Conservation (phyloP, 2,329 filamentous ascomycete genomes). For the Pyrenophora graminea region DNA sequence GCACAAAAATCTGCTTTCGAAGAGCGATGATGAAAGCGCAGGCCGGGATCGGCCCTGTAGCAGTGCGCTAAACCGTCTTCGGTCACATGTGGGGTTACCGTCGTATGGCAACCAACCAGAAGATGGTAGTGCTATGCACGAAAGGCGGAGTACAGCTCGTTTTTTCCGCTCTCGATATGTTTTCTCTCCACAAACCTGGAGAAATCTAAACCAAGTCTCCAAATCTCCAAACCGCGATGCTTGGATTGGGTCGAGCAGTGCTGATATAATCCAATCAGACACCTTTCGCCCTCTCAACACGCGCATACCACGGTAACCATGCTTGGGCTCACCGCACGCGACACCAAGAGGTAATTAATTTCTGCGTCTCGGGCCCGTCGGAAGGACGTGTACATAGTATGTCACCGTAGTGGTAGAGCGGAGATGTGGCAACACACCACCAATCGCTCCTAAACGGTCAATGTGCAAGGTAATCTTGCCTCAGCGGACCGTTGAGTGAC, state of each 20-base stretch:
- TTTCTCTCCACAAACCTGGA: constrained; percentile 16
- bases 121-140: constrained; percentile 3
- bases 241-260: neutral
- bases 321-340: neutral
- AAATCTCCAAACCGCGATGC: neutral
- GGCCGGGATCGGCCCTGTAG: constrained; percentile 34
- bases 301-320: neutral
- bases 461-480: neutral
- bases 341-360: constrained; percentile 1
- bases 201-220: constrained; percentile 3
- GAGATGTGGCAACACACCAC: neutral
- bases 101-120: constrained; percentile 12
- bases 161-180: constrained; percentile 14
- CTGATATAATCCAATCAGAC: neutral
- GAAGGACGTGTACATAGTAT: neutral
- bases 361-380: neutral
- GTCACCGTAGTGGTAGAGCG: neutral
- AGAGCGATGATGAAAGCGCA: constrained; percentile 38
- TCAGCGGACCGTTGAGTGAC: neutral
- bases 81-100: constrained; percentile 15
- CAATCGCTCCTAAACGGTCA: neutral
- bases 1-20: constrained; percentile 34
- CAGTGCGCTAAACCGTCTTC: constrained; percentile 9
- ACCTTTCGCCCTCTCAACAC: constrained; percentile 1
- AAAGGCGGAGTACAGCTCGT: constrained; percentile 13